Conservation (phyloP, 129 eudicot species). For the Glebionis coronaria region DNA sequence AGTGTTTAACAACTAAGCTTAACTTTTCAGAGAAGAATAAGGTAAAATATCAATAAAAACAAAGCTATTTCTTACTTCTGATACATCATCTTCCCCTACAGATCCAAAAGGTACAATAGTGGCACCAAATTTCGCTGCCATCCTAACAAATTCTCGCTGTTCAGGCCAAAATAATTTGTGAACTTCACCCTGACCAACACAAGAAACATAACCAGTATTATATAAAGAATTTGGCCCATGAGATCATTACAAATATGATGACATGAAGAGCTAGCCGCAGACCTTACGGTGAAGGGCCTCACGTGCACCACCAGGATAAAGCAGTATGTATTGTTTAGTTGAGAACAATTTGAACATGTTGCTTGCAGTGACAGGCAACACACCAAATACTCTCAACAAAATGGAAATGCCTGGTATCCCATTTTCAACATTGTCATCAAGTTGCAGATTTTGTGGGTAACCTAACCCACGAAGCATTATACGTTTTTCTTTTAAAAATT, state of each 20-base stretch:
- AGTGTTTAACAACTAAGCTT: no score
- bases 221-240: no score
- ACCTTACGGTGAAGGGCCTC: constrained; percentile 23
- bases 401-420: constrained; percentile 40
- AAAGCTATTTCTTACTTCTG: constrained; percentile 36
- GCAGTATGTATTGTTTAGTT: constrained; percentile 56
- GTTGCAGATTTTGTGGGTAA: constrained; percentile 54
- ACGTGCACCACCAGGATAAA: constrained; percentile 93
- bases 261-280: no score
- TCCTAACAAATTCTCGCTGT: constrained; percentile 63
- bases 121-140: constrained; percentile 64
- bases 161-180: constrained; percentile 70
- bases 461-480: constrained; percentile 66
- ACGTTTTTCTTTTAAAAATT: constrained; percentile 54
- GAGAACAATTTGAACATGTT: constrained; percentile 62
- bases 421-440: constrained; percentile 8
- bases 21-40: no score
- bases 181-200: constrained; percentile 43
- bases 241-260: no score
- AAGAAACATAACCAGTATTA: no score
- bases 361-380: constrained; percentile 53
- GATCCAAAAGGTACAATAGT: constrained; percentile 71
- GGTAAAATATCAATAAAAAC: background rate
- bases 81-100: constrained; percentile 65
- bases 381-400: constrained; percentile 52